Percentiles rank a stretch among this genome's conserved stretches.
phyloP scores from a whole-genome alignment of 2,329 filamentous ascomycete genomes.

The Arthrobotrys sinensis region DNA sequence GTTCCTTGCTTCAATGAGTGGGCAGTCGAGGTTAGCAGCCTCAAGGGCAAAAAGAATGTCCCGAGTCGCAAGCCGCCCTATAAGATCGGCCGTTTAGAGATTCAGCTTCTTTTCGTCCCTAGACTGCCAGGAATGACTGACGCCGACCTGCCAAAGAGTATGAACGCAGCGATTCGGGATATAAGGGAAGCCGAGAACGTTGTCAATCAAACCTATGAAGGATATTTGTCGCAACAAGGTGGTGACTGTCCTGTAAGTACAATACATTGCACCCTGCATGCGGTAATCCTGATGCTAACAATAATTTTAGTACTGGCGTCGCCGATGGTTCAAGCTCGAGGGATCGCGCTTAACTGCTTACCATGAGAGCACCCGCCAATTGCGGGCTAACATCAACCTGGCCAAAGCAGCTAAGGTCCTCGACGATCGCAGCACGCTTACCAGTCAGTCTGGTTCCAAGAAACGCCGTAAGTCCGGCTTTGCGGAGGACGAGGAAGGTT shows the following conservation, averaged over 20 bases:
- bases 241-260: slow-evolving; percentile 94
- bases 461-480: slow-evolving; percentile 93
- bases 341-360: slow-evolving; percentile 94
- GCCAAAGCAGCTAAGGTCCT: slow-evolving; percentile 93
- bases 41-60: slow-evolving; percentile 91
- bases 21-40: slow-evolving; percentile 91
- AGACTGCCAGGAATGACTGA: slow-evolving; percentile 88
- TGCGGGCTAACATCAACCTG: slow-evolving; percentile 95
- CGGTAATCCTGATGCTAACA: slow-evolving; percentile 68
- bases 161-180: slow-evolving; percentile 95
- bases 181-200: slow-evolving; percentile 90
- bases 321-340: slow-evolving; percentile 94
- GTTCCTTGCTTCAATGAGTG: slow-evolving; percentile 98
- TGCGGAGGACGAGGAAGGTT: slow-evolving; percentile 97
- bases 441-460: slow-evolving; percentile 82
- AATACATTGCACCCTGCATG: not conserved
- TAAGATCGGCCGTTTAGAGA: slow-evolving; percentile 91
- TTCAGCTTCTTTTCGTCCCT: slow-evolving; percentile 95
- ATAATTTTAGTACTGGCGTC: slow-evolving; percentile 85
- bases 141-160: slow-evolving; percentile 98
- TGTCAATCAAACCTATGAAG: slow-evolving; percentile 84
- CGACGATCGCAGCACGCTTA: slow-evolving; percentile 87
- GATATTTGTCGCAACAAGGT: slow-evolving; percentile 93
- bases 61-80: slow-evolving; percentile 90
- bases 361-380: slow-evolving; percentile 94